Percentiles rank a stretch among this genome's conserved stretches.
phyloP scores from a whole-genome alignment of 352 stramenopile genomes.

The Blastocystis sp. region DNA sequence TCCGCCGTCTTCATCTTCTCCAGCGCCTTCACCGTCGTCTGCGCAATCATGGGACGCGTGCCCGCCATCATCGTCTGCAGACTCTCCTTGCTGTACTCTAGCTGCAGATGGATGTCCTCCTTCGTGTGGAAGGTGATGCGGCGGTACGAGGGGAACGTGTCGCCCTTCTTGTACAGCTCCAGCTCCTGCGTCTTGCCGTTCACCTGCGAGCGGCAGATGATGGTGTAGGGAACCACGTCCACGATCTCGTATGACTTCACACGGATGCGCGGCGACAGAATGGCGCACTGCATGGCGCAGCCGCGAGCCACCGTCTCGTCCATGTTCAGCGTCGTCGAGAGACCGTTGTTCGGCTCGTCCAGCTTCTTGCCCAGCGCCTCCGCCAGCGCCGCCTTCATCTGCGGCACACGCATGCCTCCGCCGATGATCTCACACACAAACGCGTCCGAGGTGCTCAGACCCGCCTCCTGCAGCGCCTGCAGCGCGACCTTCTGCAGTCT shows the following conservation, averaged over 20 bases:
- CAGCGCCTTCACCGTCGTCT: conserved; percentile 58
- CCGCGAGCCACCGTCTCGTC: conserved; percentile 91
- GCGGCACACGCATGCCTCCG: conserved; percentile 83
- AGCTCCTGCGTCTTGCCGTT: conserved; percentile 77
- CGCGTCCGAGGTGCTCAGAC: conserved; percentile 77
- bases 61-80: conserved; percentile 21
- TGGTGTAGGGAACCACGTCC: conserved; percentile 72
- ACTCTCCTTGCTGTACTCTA: conserved; percentile 65
- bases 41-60: neutral
- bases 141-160: conserved; percentile 90
- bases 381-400: conserved; percentile 82
- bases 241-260: conserved; percentile 74
- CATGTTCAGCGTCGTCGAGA: conserved; percentile 96
- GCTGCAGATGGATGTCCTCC: conserved; percentile 80
- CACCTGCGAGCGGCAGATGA: conserved; percentile 69
- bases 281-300: conserved; percentile 91
- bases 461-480: conserved; percentile 66
- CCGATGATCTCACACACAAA: conserved; percentile 85
- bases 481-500: conserved; percentile 25
- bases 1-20: conserved; percentile 74
- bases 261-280: conserved; percentile 94
- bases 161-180: conserved; percentile 83
- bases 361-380: conserved; percentile 72
- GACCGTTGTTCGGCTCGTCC: conserved; percentile 77
- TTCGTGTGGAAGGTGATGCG: conserved; percentile 84